Base-by-base conservation (phyloP, 164 flowering plant genomes). In the Stephania cephalantha region DNA sequence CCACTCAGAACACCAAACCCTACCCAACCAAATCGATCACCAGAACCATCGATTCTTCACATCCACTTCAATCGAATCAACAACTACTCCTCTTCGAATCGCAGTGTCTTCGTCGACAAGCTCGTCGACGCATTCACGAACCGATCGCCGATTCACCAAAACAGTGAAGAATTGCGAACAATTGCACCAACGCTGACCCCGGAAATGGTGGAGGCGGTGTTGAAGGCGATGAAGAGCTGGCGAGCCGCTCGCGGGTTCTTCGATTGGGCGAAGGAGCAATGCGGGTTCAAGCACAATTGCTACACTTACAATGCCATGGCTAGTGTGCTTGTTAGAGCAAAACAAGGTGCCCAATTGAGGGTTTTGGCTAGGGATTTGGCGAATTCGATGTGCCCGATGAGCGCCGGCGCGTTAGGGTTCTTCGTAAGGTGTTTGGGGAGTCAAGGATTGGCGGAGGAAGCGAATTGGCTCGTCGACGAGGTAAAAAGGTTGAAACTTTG, bases 261-360 rank as follows among this genome's bases (percentile, higher is more conserved):
- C 73, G 71, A 50, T 7, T 94, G 98, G 98, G 96, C 95, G 7
- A 75, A 86, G 13, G 71, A 75, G 2, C 98, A 89, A 78, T 44
- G 61, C 53, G 90, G 88, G 69, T 92, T 80, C 73, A 75, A 11
- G 46, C 94, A 91, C 75, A 88, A 81, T 71, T 84, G 88, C 52
- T 91, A 92, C 76, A 84, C 91, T 55, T 92, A 83, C 81, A 94
- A 89, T 81, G 83, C 96, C 79, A 89, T 94, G 93, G 95, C 97
- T 5, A 77, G 84, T 0, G 81, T 89, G 77, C 88, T 92, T 50
- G 87, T 91, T 76, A 78, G 79, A 81, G 90, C 87, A 76, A 85
- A 85, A 83, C 88, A 86, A 86, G 87, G 75, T 75, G 82, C 80
- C 78, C 73, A 77, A 70, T 79, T 94, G 81, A 85, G 71, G 73